Conservation (phyloP, 495 filamentous ascomycete species). For the Aspergillus heteromorphus region DNA sequence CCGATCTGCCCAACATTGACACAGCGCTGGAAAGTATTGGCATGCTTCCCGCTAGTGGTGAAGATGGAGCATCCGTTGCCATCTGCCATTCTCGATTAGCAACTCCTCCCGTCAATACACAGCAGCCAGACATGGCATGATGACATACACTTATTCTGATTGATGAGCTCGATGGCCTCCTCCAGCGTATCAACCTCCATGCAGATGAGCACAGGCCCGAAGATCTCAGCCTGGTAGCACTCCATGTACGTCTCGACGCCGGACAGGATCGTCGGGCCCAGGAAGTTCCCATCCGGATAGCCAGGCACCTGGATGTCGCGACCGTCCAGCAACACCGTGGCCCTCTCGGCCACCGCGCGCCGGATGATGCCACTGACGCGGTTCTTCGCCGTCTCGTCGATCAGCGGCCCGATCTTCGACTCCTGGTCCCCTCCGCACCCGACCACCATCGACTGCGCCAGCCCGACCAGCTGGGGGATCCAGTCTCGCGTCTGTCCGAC, state of each 20-base stretch:
- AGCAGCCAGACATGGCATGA: too few relatives aligned
- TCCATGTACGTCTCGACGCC: conserved; percentile 27
- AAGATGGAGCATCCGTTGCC: conserved; percentile 26
- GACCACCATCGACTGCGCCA: conserved; percentile 22
- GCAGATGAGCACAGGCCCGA: conserved; percentile 28
- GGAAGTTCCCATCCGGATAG: conserved; percentile 26
- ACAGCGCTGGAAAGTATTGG: conserved; percentile 19
- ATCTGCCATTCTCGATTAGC: conserved; percentile 12
- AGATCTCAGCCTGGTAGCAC: conserved; percentile 28
- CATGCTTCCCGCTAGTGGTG: conserved; percentile 24
- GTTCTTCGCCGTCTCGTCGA: conserved; percentile 12
- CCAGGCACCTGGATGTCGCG: conserved; percentile 16
- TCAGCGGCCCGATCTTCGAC: conserved; percentile 24
- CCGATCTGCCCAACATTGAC: conserved; percentile 29
- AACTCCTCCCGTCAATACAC: neutral
- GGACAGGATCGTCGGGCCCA: conserved; percentile 25
- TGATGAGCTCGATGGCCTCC: conserved; percentile 24
- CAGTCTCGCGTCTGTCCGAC: conserved; percentile 19
- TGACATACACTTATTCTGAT: conserved; percentile 26
- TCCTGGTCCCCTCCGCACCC: conserved; percentile 18
- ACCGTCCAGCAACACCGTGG: conserved; percentile 20
- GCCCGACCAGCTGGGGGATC: conserved; percentile 24
- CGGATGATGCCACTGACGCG: conserved; percentile 25
- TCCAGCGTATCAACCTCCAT: conserved; percentile 24
- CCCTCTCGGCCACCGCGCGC: conserved; percentile 17